Evolutionary conservation across 306 rosid genomes (phyloP).

Genomic region (Prosopis cineraria): DNA sequence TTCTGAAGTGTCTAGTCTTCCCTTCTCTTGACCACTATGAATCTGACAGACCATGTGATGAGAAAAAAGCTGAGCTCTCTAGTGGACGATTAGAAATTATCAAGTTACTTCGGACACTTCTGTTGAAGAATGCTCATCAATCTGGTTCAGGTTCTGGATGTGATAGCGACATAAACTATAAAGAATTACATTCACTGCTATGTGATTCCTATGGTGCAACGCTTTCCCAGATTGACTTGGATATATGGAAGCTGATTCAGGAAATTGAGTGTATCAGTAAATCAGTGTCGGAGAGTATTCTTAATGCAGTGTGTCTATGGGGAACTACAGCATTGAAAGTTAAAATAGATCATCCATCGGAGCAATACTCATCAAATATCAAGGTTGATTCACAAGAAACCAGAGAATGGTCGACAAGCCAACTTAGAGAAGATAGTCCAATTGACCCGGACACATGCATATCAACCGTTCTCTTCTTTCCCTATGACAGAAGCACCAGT

Average conservation of each 20-base stretch:
- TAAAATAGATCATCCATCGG: constrained; percentile 46
- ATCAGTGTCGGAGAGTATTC: constrained; percentile 36
- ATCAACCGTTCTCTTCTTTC: constrained; percentile 76
- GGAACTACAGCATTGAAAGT: constrained; percentile 53
- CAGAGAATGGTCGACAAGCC: constrained; percentile 62
- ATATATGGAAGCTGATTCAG: constrained; percentile 62
- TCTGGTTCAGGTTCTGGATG: constrained; percentile 50
- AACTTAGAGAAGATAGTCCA: constrained; percentile 62
- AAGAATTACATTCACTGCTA: constrained; percentile 63
- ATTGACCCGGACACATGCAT: constrained; percentile 76
- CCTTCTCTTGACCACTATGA: constrained; percentile 46
- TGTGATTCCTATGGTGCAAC: constrained; percentile 75
- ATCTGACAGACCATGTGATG: constrained; percentile 38
- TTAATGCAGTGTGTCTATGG: constrained; percentile 55
- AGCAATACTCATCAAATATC: constrained; percentile 34
- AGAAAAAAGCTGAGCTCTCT: constrained; percentile 37
- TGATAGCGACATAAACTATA: constrained; percentile 57
- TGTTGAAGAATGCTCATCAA: constrained; percentile 41
- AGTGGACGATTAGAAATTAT: constrained; percentile 63
- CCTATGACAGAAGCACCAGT: constrained; percentile 58
- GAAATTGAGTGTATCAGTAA: constrained; percentile 63
- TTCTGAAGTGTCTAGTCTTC: constrained; percentile 63
- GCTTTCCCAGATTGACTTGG: constrained; percentile 57
- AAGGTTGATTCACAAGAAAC: constrained; percentile 57
- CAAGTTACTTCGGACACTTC: constrained; percentile 60